Evolutionary conservation across 2,329 filamentous ascomycete species (phyloP).

Genomic region (Aspergillus aculeatus): DNA sequence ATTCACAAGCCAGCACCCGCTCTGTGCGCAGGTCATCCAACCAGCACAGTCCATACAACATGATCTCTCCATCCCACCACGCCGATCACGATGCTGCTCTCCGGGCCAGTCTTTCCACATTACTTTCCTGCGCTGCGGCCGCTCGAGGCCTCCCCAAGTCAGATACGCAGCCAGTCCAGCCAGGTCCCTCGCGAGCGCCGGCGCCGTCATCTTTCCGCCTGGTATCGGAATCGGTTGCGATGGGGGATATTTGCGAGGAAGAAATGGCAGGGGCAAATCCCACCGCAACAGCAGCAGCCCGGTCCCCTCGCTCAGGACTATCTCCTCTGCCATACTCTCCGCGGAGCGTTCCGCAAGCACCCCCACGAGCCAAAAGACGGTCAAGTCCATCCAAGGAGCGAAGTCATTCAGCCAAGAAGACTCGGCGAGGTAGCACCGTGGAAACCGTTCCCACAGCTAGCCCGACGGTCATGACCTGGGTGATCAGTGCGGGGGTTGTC

Average conservation of each 20-base stretch:
- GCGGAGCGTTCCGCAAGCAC: conserved; percentile 8
- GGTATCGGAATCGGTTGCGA: conserved; percentile 59
- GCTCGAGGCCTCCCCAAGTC: conserved; percentile 75
- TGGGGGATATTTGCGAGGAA: conserved; percentile 41
- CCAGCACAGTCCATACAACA: conserved; percentile 61
- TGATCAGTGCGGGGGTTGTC: conserved; percentile 64
- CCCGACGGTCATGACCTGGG: conserved; percentile 65
- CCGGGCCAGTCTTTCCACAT: conserved; percentile 86
- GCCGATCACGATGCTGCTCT: conserved; percentile 91
- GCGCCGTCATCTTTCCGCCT: conserved; percentile 55
- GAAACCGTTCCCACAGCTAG: conserved; percentile 44
- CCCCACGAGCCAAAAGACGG: conserved; percentile 30
- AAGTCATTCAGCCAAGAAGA: conserved; percentile 33
- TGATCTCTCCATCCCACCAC: conserved; percentile 72
- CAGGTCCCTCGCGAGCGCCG: conserved; percentile 37
- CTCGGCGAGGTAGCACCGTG: conserved; percentile 30
- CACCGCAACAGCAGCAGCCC: conserved; percentile 16
- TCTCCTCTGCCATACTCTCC: conserved; percentile 22
- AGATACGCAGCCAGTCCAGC: conserved; percentile 31
- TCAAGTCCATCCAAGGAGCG: conserved; percentile 43
- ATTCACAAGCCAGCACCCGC: conserved; percentile 36
- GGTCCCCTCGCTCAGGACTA: conserved; percentile 23
- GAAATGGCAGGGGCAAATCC: conserved; percentile 22
- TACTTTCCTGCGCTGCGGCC: conserved; percentile 91
- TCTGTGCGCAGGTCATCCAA: conserved; percentile 36